These are phyloP conservation scores for Ramularia collo-cygni DNA, from an alignment of 2,329 filamentous ascomycete genomes.

Conservation along the genomic window DNA sequence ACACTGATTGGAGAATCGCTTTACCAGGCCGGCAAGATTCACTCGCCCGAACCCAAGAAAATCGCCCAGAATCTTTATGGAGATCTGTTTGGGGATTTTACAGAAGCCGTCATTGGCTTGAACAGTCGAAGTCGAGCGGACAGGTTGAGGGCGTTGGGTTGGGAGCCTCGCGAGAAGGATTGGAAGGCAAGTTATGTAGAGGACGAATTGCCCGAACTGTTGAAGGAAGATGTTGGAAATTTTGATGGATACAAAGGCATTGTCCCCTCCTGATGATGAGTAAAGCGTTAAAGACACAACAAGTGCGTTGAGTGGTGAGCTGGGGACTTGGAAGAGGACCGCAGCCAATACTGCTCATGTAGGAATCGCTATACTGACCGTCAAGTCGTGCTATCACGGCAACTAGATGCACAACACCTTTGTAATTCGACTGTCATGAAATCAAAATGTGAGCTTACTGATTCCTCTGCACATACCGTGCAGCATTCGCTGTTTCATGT, in stretches of 20 bases:
- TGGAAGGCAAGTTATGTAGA: slow-evolving; percentile 33
- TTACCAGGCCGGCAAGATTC: slow-evolving; percentile 33
- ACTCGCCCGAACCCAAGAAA: slow-evolving; percentile 31
- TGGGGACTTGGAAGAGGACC: no score
- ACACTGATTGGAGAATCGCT: slow-evolving; percentile 34
- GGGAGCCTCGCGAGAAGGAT: slow-evolving; percentile 40
- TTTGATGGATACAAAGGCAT: slow-evolving; percentile 17
- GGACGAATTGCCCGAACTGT: slow-evolving; percentile 38
- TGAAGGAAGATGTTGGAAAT: slow-evolving; percentile 25
- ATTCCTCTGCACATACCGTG: no score
- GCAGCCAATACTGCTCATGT: no score
- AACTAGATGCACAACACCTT: no score
- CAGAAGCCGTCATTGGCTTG: slow-evolving; percentile 33
- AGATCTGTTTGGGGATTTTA: slow-evolving; percentile 37
- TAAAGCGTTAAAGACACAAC: no score
- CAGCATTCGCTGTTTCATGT: no score
- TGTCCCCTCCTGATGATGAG: slow-evolving; percentile 8
- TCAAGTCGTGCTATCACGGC: no score
- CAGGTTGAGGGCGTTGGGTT: slow-evolving; percentile 40
- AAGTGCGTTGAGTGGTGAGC: no score
- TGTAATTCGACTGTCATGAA: no score
- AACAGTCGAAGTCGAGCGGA: slow-evolving; percentile 40
- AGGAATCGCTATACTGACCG: no score
- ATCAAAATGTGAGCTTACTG: no score
- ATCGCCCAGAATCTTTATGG: slow-evolving; percentile 33